Base-by-base conservation (phyloP, 129 eudicot genomes). In the Gnaphalium uliginosum region DNA sequence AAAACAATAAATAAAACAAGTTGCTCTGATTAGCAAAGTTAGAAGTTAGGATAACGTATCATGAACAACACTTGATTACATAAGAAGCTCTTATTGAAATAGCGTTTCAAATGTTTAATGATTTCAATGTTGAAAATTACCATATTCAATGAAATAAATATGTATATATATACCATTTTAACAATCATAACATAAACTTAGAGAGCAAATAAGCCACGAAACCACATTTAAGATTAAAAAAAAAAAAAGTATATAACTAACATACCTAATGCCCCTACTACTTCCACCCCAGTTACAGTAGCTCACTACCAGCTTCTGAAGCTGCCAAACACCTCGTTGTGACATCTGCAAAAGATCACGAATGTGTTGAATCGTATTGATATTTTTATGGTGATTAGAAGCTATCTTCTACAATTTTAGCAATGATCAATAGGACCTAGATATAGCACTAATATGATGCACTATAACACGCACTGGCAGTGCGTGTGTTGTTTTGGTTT, bases 231-330 rank as follows among this genome's bases (percentile, higher is more conserved):
- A 64, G 59, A 18, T 22, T n/a, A n/a, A n/a, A n/a, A n/a, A n/a
- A 29, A 18, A 58, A 22, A 25, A 3, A 54, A 17, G 23, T n/a
- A 14, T 51, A 24, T 0, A 72, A n/a, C 6, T 13, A 59, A 17
- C 18, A 66, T 76, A 92, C 98, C 92, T 87, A 73, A 83, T 85
- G 53, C 96, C 98, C 68, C 95, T 83, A 62, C 98, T 90, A 69
- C 98, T 93, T 70, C 98, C 98, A 46, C 98, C 95, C 90, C 90
- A 88, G 64, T 93, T 81, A 62, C 95, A 93, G 79, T 86, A 90
- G 81, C 92, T 90, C 43, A 93, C 90, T 11, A 87, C 73, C 72
- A 93, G 83, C 87, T 90, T 92, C 46, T 80, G 81, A 62, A 92
- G 92, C 76, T 87, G 96, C 96, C 96, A 87, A 74, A 88, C 92